These are phyloP conservation scores for Vinca minor DNA, from an alignment of 257 asterid species.

Conservation along the genomic window DNA sequence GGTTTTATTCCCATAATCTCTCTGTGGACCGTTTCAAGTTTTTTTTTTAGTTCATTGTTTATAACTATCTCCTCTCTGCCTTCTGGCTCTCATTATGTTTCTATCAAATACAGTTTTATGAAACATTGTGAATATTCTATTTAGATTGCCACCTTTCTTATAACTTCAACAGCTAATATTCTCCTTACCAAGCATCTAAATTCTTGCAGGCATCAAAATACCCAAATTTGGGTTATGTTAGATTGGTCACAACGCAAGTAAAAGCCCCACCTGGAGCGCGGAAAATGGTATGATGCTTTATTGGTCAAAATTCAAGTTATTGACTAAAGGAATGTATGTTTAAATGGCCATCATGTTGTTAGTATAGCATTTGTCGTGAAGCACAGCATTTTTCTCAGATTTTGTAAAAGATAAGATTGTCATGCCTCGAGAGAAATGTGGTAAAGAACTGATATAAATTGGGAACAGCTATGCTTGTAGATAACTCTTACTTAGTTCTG, in stretches of 20 bases:
- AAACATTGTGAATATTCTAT: not conserved
- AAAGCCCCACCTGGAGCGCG: slow-evolving; percentile 48
- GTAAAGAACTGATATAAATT: not conserved
- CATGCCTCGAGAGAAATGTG: not conserved
- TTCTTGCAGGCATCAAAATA: slow-evolving; percentile 35
- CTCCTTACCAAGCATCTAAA: slow-evolving; percentile 14
- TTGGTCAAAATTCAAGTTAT: not conserved
- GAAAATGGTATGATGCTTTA: slow-evolving; percentile 38
- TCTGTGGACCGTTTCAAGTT: no score
- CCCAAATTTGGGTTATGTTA: slow-evolving; percentile 34
- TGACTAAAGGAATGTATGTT: not conserved
- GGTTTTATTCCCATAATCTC: not conserved
- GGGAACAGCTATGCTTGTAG: not conserved
- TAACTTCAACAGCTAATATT: slow-evolving; percentile 9
- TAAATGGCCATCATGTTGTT: not conserved
- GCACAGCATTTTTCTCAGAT: not conserved
- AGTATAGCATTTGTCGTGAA: not conserved
- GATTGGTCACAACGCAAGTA: slow-evolving; percentile 53
- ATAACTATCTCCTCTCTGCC: not conserved
- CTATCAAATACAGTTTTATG: not conserved
- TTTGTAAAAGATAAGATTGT: not conserved
- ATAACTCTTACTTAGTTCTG: not conserved
- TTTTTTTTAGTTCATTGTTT: no score
- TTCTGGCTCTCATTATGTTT: not conserved
- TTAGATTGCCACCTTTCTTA: not conserved